Conservation (phyloP, 2,329 filamentous ascomycete genomes). For the Periconia sp. region DNA sequence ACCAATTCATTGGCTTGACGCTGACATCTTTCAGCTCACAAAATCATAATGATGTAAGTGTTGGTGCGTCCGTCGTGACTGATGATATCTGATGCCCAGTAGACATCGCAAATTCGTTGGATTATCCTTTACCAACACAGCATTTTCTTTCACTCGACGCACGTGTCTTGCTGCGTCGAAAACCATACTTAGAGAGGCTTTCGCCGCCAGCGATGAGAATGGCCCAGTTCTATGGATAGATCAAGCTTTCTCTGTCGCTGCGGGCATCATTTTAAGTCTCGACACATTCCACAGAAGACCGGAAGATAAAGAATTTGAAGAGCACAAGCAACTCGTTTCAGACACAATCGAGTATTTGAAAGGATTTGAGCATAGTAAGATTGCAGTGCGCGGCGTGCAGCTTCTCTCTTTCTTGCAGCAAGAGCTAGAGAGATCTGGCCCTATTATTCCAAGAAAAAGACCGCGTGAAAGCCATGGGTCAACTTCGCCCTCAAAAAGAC, state of each 20-base stretch:
- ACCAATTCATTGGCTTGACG: background rate
- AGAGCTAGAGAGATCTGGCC: slow-evolving; percentile 7
- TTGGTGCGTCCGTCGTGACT: too few relatives aligned
- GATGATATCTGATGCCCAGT: too few relatives aligned
- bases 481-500: slow-evolving; percentile 7
- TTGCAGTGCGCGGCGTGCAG: slow-evolving; percentile 20
- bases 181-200: slow-evolving; percentile 48
- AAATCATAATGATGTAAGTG: slow-evolving; percentile 50
- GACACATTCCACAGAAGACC: slow-evolving; percentile 43
- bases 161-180: slow-evolving; percentile 49
- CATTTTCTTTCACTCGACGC: slow-evolving; percentile 46
- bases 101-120: slow-evolving; percentile 46
- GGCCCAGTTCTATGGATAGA: slow-evolving; percentile 49
- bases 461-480: slow-evolving; percentile 1
- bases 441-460: slow-evolving; percentile 8
- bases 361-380: slow-evolving; percentile 13
- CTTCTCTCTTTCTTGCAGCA: slow-evolving; percentile 13
- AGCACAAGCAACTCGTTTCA: slow-evolving; percentile 12
- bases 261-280: slow-evolving; percentile 47
- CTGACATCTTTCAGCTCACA: slow-evolving; percentile 31
- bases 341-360: slow-evolving; percentile 16
- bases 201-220: slow-evolving; percentile 35
- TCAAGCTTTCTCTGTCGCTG: slow-evolving; percentile 50
- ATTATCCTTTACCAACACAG: slow-evolving; percentile 45
- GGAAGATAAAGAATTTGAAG: slow-evolving; percentile 13